phyloP scores from a whole-genome alignment of 352 stramenopile genomes.

The Pythium aquatile region DNA sequence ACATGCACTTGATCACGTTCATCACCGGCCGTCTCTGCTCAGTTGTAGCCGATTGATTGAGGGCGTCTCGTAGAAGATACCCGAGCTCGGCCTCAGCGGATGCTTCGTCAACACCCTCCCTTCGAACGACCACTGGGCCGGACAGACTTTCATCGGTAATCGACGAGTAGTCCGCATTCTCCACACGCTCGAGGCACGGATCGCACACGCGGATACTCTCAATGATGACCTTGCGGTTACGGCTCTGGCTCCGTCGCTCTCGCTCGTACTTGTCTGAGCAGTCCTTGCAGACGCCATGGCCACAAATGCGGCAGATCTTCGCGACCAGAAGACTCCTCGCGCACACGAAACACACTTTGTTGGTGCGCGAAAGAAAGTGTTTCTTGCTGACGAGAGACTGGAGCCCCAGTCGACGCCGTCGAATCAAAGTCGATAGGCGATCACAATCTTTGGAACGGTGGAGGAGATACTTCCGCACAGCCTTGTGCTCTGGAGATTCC shows the following conservation, averaged over 20 bases:
- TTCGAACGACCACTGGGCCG: background rate
- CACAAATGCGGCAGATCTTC: conserved; percentile 58
- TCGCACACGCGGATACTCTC: conserved; percentile 50
- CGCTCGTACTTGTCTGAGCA: conserved; percentile 39
- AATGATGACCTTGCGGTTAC: background rate
- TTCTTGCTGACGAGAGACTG: conserved; percentile 44
- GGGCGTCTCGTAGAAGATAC: conserved; percentile 16
- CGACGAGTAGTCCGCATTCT: conserved; percentile 45
- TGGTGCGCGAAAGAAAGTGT: conserved; percentile 36
- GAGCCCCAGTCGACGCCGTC: conserved; percentile 50
- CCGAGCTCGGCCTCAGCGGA: conserved; percentile 2
- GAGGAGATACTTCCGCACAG: conserved; percentile 10
- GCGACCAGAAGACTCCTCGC: conserved; percentile 23
- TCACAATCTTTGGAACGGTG: conserved; percentile 9
- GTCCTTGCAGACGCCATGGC: conserved; percentile 47
- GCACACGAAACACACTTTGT: conserved; percentile 46
- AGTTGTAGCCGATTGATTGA: conserved; percentile 5
- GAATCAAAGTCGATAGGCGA: conserved; percentile 44
- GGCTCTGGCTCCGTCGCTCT: background rate
- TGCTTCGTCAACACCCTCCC: background rate
- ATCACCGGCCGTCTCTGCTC: conserved; percentile 10
- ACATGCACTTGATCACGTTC: conserved; percentile 16
- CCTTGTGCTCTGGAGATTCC: background rate
- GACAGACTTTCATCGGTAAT: conserved; percentile 13
- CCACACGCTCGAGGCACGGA: conserved; percentile 51